Base-by-base conservation (phyloP, 495 filamentous ascomycete genomes). In the Aspergillus nanangensis region DNA sequence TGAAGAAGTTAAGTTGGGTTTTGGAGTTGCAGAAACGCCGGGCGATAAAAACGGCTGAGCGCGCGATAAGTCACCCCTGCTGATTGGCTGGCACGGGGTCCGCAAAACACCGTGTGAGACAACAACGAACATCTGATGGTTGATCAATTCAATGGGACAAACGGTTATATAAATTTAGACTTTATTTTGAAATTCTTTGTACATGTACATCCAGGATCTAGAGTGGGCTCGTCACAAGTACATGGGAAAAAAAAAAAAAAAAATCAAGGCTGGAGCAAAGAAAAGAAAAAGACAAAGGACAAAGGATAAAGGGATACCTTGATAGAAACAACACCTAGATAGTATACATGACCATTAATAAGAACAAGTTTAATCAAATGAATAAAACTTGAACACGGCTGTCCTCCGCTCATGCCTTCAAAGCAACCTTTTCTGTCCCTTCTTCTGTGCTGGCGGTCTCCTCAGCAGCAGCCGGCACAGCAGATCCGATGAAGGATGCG, bases 261-360 rank as follows among this genome's bases (percentile, higher is more conserved):
- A 14, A 8, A 36, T 15, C 31, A 23, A 24, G 1, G 7, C 11
- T 5, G 22, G 0, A 31, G 10, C 29, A 43, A 48, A 20, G 19
- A 42, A 37, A 44, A 22, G 5, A 11, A 13, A 22, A 23, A n/a
- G n/a, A n/a, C n/a, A n/a, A n/a, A n/a, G n/a, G n/a, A n/a, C n/a
- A n/a, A n/a, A n/a, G 29, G 5, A 42, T 31, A 18, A 10, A 24
- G 17, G 18, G 25, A 34, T 25, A 32, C 18, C 36, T n/a, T 20
- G 33, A 51, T 11, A 42, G 25, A 41, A 39, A 20, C 45, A 19
- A 32, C 13, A 17, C 37, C 14, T n/a, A 21, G 2, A 29, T 67
- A 70, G 57, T 67, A 52, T 67, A 66, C 62, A 67, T 58, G 41
- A 34, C 56, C 52, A 58, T 59, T 47, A 45, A 49, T 11, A 5